Base-by-base conservation (phyloP, 148 eudicot species). In the Rhododendron vialii region DNA sequence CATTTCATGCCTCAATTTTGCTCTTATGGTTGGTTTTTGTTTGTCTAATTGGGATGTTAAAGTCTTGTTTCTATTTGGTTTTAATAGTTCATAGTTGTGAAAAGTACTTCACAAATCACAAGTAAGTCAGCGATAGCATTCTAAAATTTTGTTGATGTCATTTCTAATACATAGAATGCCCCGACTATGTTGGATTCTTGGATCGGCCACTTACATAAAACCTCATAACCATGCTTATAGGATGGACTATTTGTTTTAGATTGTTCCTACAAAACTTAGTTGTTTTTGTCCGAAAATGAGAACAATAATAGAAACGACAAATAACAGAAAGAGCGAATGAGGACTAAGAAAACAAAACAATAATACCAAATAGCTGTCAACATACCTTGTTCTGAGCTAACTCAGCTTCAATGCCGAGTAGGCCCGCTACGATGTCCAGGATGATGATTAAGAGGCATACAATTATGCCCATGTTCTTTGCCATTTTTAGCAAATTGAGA, bases 331-430 rank as follows among this genome's bases (percentile, higher is more conserved):
- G 73, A 26, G 33, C 4, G 14, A 71, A 71, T 30, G 38, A 71
- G 5, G 76, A 71, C 18, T 4, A 30, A 28, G 6, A 30, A 67
- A 67, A 67, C 74, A 26, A n/a, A 67, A 11, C 12, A 61, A 63
- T 24, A 11, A 4, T 28, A 71, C 20, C 18, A 30, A 28, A 12
- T 71, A 30, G 20, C 35, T 53, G 28, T 22, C 41, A 30, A 20
- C 30, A 3, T 48, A 81, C 83, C 83, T 35, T 81, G 84, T 94
- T 91, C 88, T 97, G 98, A 80, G 95, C 92, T 36, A 93, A 35
- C 87, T 97, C 96, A n/a, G 98, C 98, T 87, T 95, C 89, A 51
- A 97, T 94, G 36, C 98, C 95, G 3, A 97, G 93, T 53, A 97
- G 90, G 30, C 98, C 99, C 0, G 99, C 99, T 0, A 87, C 83